phyloP scores from a whole-genome alignment of 495 filamentous ascomycete species.

The Penicillium canescens region DNA sequence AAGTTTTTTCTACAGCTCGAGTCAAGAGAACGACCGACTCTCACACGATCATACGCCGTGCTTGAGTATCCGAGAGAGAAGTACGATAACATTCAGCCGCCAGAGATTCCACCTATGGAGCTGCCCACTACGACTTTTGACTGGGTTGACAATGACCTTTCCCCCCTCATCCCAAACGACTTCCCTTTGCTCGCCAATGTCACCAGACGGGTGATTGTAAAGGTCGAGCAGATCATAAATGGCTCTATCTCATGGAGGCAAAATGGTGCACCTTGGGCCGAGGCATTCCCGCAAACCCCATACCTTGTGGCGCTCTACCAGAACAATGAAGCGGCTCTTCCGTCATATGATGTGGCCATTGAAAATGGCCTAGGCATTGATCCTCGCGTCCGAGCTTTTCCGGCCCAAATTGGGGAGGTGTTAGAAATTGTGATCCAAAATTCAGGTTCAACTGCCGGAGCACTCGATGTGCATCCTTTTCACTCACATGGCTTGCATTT shows the following conservation, averaged over 20 bases:
- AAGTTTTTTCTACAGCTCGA: too few species aligned
- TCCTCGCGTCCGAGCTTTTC: conserved; percentile 47
- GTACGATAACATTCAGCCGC: too few species aligned
- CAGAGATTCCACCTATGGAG: too few species aligned
- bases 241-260: conserved; percentile 41
- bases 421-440: conserved; percentile 61
- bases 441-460: conserved; percentile 39
- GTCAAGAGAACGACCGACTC: conserved; percentile 32
- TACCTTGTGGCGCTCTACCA: conserved; percentile 59
- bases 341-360: conserved; percentile 29
- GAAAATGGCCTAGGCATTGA: conserved; percentile 48
- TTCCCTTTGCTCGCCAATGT: conserved; percentile 55
- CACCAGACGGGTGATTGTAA: conserved; percentile 51
- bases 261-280: conserved; percentile 52
- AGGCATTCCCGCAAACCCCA: conserved; percentile 39
- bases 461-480: conserved; percentile 59
- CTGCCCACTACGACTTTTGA: conserved; percentile 31
- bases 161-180: conserved; percentile 31
- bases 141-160: conserved; percentile 57
- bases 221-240: conserved; percentile 42
- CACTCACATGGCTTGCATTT: conserved; percentile 60
- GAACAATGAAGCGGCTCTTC: conserved; percentile 41
- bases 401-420: conserved; percentile 59
- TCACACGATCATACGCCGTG: too few species aligned
- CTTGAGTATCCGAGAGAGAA: too few species aligned